Percentiles rank a stretch among this genome's conserved stretches.
Evolutionary conservation across 345 rosid species (phyloP).

Genomic region (Rhizophora mangle): DNA sequence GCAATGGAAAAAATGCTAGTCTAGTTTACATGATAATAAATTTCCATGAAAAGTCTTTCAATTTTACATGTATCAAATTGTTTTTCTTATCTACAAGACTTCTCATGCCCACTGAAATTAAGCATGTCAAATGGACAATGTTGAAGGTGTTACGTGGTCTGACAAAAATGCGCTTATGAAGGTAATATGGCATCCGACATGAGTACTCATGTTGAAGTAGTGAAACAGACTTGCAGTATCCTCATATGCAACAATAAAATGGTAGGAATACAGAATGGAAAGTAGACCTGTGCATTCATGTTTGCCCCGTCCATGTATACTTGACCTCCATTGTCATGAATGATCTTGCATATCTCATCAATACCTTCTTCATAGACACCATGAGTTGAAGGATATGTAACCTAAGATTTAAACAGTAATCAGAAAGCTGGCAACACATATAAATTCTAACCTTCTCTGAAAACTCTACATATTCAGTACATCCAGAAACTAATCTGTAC

Average conservation of each 20-base stretch:
- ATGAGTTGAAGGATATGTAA: slow-evolving; percentile 96
- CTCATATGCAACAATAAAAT: not conserved
- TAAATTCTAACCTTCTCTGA: slow-evolving; percentile 2
- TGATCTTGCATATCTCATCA: slow-evolving; percentile 88
- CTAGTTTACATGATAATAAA: not conserved
- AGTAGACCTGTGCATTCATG: slow-evolving; percentile 96
- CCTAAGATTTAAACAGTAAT: slow-evolving; percentile 39
- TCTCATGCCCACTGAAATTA: not conserved
- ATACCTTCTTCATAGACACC: slow-evolving; percentile 98
- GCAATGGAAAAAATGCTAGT: not conserved
- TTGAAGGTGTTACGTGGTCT: not conserved
- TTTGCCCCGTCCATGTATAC: slow-evolving; percentile 99
- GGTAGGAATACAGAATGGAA: slow-evolving; percentile 8
- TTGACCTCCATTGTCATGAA: slow-evolving; percentile 96
- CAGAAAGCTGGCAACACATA: not conserved
- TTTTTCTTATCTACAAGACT: not conserved
- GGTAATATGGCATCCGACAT: not conserved
- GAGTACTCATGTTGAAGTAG: not conserved
- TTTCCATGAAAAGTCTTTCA: not conserved
- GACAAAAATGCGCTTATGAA: not conserved
- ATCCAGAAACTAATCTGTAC: slow-evolving; percentile 26
- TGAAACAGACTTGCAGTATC: not conserved
- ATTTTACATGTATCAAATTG: not conserved
- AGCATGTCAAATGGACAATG: not conserved
- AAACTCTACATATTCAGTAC: slow-evolving; percentile 1